phyloP scores from a whole-genome alignment of 768 basidiomycete genomes.

The Lactarius vividus region DNA sequence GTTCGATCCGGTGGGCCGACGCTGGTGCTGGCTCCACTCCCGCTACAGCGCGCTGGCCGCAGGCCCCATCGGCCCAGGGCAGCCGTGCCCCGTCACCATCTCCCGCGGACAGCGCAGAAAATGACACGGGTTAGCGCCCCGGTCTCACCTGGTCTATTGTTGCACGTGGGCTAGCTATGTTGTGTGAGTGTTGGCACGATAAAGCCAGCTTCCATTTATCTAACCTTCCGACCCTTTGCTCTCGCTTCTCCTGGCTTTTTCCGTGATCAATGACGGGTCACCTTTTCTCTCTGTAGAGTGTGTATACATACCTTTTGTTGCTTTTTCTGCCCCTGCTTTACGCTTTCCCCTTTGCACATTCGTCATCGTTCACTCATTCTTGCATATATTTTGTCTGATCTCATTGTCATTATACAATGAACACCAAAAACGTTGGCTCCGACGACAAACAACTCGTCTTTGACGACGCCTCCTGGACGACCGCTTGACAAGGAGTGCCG shows the following conservation, averaged over 20 bases:
- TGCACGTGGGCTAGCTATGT: not conserved
- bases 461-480: not conserved
- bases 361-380: not conserved
- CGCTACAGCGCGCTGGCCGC: slow-evolving; percentile 25
- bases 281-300: not conserved
- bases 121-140: not conserved
- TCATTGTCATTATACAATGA: not conserved
- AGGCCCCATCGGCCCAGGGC: slow-evolving; percentile 19
- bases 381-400: not conserved
- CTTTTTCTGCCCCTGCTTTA: not conserved
- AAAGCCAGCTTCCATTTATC: not conserved
- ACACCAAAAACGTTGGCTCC: not conserved
- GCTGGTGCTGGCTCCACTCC: slow-evolving; percentile 25
- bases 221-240: not conserved
- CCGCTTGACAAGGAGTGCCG: not conserved
- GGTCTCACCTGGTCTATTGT: not conserved
- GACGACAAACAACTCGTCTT: not conserved
- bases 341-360: not conserved
- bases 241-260: not conserved
- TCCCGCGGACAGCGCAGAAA: not conserved
- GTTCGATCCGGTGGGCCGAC: slow-evolving; percentile 50
- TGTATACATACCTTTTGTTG: not conserved
- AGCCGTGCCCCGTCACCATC: slow-evolving; percentile 20
- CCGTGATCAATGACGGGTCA: not conserved
- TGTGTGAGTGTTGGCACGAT: not conserved